These are phyloP conservation scores for Herpetospermum pedunculosum DNA, from an alignment of 306 rosid genomes.

Conservation along the genomic window DNA sequence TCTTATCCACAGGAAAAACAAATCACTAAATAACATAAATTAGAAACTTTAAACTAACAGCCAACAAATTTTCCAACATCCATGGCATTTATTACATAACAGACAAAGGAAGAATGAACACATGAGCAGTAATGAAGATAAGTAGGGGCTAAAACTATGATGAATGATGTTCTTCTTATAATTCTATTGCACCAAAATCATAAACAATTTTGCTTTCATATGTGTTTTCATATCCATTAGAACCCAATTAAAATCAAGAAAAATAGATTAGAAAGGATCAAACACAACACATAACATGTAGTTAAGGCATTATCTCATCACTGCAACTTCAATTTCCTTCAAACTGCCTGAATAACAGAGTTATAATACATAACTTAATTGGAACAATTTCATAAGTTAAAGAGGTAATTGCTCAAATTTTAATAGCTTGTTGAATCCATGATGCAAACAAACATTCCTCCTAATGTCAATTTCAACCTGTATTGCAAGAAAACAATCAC, in stretches of 20 bases:
- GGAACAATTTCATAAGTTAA: not conserved
- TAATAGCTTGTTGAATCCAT: not conserved
- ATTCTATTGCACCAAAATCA: not conserved
- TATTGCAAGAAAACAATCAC: not conserved
- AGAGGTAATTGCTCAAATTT: not conserved
- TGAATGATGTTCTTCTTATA: not conserved
- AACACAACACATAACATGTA: not conserved
- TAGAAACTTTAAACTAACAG: not conserved
- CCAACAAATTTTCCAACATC: not conserved
- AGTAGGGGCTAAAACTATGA: not conserved
- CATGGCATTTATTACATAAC: not conserved
- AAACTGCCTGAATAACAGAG: not conserved
- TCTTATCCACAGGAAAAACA: not conserved
- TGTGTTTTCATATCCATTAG: not conserved
- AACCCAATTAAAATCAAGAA: not conserved
- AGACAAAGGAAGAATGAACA: not conserved
- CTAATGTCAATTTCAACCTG: not conserved
- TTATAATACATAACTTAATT: not conserved
- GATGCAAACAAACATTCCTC: not conserved
- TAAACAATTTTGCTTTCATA: not conserved
- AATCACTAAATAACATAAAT: conserved; percentile 11
- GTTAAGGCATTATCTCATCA: not conserved
- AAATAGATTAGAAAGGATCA: not conserved
- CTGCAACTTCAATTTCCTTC: not conserved
- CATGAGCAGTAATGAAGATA: not conserved